Evolutionary conservation across 805 yeast species (phyloP).

Genomic region (Saturnispora saitoi): DNA sequence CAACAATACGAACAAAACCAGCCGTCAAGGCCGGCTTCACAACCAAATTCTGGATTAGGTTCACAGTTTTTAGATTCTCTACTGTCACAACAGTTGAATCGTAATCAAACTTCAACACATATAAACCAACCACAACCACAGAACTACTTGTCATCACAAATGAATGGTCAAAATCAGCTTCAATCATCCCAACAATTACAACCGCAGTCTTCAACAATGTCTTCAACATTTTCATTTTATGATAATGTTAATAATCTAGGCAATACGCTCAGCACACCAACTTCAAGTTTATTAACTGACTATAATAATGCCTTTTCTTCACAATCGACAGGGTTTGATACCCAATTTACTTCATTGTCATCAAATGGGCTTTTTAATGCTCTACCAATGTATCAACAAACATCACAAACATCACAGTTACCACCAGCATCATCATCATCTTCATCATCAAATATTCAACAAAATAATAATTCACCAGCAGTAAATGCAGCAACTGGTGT

Average conservation of each 20-base stretch:
- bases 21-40: constrained; percentile 4
- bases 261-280: background rate
- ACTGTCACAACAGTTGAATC: constrained; percentile 8
- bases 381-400: constrained; percentile 2
- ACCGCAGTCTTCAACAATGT: background rate
- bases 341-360: background rate
- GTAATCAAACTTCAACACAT: constrained; percentile 5
- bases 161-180: background rate
- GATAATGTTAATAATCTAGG: background rate
- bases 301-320: background rate
- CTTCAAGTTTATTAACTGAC: background rate
- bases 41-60: constrained; percentile 3
- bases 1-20: constrained; percentile 1
- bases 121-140: constrained; percentile 8
- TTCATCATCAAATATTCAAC: background rate
- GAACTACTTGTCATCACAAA: background rate
- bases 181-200: background rate
- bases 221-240: background rate
- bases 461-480: background rate
- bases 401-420: background rate
- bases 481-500: background rate
- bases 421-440: background rate
- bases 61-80: constrained; percentile 10
- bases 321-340: constrained; percentile 1
- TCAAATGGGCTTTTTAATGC: background rate